These are phyloP conservation scores for Mycosphaerella sp. DNA, from an alignment of 2,329 filamentous ascomycete genomes.

Conservation along the genomic window DNA sequence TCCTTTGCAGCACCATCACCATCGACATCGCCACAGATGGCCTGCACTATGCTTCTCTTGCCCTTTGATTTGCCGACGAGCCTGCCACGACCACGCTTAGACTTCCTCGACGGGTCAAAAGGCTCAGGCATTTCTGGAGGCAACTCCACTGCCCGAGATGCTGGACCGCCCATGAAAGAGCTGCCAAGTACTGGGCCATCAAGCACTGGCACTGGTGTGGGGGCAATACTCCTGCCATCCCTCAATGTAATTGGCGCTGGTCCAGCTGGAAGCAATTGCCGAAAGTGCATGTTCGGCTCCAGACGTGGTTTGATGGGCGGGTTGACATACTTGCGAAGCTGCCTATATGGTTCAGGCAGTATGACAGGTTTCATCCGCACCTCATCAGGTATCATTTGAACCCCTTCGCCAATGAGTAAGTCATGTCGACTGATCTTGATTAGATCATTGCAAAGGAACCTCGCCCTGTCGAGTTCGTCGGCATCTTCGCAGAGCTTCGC, in stretches of 20 bases:
- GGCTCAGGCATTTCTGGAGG: conserved; percentile 4
- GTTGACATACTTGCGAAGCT: conserved; percentile 3
- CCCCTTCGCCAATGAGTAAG: conserved; percentile 21
- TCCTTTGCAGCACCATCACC: conserved; percentile 3
- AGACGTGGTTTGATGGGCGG: conserved; percentile 6
- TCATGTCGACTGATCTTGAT: conserved; percentile 51
- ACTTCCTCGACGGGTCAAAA: conserved; percentile 2
- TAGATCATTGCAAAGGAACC: conserved; percentile 70
- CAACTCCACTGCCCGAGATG: neutral
- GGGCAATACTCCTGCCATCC: conserved; percentile 3
- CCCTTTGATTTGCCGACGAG: conserved; percentile 1
- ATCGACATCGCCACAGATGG: conserved; percentile 1
- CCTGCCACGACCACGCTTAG: conserved; percentile 6
- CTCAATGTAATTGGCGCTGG: conserved; percentile 2
- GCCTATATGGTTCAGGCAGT: conserved; percentile 4
- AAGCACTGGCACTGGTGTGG: conserved; percentile 2
- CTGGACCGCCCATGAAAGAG: conserved; percentile 3
- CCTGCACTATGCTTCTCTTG: conserved; percentile 1
- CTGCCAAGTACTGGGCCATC: conserved; percentile 4
- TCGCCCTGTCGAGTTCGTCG: conserved; percentile 67
- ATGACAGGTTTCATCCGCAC: conserved; percentile 7
- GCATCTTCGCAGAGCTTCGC: conserved; percentile 74
- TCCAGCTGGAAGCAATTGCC: conserved; percentile 2
- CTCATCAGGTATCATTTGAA: conserved; percentile 20
- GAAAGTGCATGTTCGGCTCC: conserved; percentile 7